Base-by-base conservation (phyloP, 129 eudicot genomes). In the Centrapalus pauciflorus region DNA sequence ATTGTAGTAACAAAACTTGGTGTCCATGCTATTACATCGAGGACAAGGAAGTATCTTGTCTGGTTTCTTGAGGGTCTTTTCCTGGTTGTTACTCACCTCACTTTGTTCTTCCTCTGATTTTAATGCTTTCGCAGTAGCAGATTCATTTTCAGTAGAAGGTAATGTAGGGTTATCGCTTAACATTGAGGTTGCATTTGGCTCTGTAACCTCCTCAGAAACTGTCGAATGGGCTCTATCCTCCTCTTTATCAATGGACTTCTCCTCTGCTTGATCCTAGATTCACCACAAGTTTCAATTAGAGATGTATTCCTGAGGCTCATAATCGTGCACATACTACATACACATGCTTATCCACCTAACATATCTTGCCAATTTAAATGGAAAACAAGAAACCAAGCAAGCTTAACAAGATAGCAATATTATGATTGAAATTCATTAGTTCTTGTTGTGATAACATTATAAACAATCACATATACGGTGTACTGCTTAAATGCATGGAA, bases 1-100 rank as follows among this genome's bases (percentile, higher is more conserved):
- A 79, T 90, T 90, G 86, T 76, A 90, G 72, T 90, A 90, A 70
- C 97, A 90, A 45, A 90, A 90, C 30, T 90, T 90, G 2, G 97
- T 90, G 32, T 90, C 97, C 95, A 86, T 86, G 76, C 97, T 90
- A 48, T 90, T 81, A 60, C 97, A 90, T 48, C 97, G 95, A 61
- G 95, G 95, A 60, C 97, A 90, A 0, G 95, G 97, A 57, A 86
- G 84, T 33, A 86, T 86, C 43, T 83, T 86, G 76, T 85, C 97
- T 0, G 97, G 95, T 71, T 90, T 90, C 72, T 86, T 90, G 8
- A 79, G 81, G 62, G 88, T 79, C 55, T 81, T 86, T 32, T 90
- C 90, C 57, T 86, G 79, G 56, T 80, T 72, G 62, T 79, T 71
- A 33, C 59, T 62, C 4, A 62, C 56, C 25, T 89, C 95, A 50